Percentiles rank a stretch among this genome's conserved stretches.
Conservation (phyloP, 176 grass and related monocot species). For the Tillandsia leiboldiana region DNA sequence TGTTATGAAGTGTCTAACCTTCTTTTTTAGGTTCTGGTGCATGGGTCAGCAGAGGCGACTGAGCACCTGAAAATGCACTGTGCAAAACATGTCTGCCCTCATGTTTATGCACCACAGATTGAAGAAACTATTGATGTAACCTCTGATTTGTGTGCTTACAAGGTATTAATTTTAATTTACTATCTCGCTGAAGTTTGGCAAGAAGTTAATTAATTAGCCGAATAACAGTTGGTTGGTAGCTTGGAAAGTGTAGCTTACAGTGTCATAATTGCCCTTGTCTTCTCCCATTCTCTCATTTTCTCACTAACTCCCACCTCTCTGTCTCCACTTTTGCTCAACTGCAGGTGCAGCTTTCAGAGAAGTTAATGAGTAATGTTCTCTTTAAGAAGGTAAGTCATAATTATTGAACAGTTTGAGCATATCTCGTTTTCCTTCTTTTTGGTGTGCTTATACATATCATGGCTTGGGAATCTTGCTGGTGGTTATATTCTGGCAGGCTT, state of each 20-base stretch:
- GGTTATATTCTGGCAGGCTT: not conserved
- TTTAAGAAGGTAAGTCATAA: constrained; percentile 59
- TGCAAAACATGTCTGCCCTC: constrained; percentile 62
- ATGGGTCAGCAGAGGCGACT: constrained; percentile 93
- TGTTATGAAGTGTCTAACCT: constrained; percentile 8
- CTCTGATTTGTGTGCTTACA: constrained; percentile 97
- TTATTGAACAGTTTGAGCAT: not conserved
- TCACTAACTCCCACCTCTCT: constrained; percentile 2
- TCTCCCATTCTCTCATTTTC: not conserved
- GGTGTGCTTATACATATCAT: not conserved
- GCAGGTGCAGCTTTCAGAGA: constrained; percentile 96
- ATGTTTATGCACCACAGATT: constrained; percentile 93
- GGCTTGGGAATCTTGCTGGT: not conserved
- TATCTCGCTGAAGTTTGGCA: constrained; percentile 7
- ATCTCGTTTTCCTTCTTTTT: not conserved
- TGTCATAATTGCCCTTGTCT: not conserved
- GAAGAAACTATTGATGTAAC: constrained; percentile 98
- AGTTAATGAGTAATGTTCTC: constrained; percentile 90
- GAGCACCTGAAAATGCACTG: constrained; percentile 96
- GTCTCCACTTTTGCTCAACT: constrained; percentile 18
- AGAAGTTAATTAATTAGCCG: constrained; percentile 4
- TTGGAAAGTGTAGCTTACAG: not conserved
- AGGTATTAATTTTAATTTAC: constrained; percentile 41
- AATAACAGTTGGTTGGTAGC: not conserved
- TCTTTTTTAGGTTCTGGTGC: constrained; percentile 64